These are phyloP conservation scores for Colletotrichum musae DNA, from an alignment of 2,329 filamentous ascomycete species.

Conservation along the genomic window DNA sequence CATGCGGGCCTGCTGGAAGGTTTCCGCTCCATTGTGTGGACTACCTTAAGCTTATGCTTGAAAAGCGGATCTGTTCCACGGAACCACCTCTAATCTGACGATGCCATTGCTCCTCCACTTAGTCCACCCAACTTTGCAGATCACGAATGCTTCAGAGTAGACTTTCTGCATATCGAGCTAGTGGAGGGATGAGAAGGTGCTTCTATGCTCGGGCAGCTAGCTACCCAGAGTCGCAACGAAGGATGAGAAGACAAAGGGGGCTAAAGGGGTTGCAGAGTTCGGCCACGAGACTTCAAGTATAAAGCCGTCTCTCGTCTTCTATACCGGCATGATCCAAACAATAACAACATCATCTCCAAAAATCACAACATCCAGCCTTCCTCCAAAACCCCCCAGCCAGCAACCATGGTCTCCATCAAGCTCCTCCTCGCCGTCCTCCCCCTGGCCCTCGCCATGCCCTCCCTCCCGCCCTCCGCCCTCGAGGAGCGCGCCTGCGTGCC, in stretches of 20 bases:
- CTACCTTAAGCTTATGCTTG: neutral
- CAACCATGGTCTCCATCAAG: conserved; percentile 26
- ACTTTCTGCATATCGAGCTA: neutral
- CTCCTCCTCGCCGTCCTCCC: conserved; percentile 16
- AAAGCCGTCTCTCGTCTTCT: neutral
- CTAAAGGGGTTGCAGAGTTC: neutral
- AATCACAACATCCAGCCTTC: neutral
- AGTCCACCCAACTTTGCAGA: no score
- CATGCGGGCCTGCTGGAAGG: no score
- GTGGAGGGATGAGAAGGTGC: neutral
- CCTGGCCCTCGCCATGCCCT: conserved; percentile 21
- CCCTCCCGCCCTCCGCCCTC: neutral
- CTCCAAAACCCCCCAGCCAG: neutral
- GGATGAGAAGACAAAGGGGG: neutral
- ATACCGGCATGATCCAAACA: neutral
- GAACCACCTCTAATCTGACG: no score
- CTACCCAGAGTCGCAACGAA: neutral
- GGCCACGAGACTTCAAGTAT: neutral
- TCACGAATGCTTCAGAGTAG: no score
- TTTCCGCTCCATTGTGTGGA: neutral
- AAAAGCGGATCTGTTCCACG: neutral
- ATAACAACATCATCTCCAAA: neutral
- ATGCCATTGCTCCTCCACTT: no score
- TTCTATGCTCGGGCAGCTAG: neutral
- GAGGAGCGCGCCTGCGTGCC: conserved; percentile 11